Conservation (phyloP, 73 alveolate species). For the Paramecium pentaurelia region DNA sequence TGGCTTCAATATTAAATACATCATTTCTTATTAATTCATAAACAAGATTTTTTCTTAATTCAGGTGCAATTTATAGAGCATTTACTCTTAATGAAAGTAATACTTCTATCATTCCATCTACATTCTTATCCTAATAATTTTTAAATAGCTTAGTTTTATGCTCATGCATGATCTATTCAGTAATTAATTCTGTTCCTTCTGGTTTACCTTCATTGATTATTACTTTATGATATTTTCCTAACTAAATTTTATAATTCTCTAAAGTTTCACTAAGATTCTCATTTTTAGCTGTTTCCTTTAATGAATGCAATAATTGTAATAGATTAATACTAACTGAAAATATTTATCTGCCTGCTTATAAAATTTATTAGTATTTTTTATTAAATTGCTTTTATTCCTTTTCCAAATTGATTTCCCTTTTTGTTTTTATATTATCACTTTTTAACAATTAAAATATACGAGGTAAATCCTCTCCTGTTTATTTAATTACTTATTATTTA, state of each 20-base stretch:
- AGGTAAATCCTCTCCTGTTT: conserved; percentile 80
- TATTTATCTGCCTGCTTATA: conserved; percentile 89
- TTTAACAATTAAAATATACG: conserved; percentile 79
- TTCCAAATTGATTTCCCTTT: conserved; percentile 86
- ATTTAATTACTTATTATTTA: conserved; percentile 44
- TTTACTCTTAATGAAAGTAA: conserved; percentile 93
- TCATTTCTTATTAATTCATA: conserved; percentile 90
- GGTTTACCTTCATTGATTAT: conserved; percentile 88
- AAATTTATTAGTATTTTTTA: conserved; percentile 82
- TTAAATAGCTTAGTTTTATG: conserved; percentile 91
- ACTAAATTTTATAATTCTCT: conserved; percentile 87
- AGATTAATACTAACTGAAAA: conserved; percentile 90
- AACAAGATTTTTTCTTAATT: conserved; percentile 85
- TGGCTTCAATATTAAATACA: conserved; percentile 84
- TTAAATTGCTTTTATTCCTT: conserved; percentile 81
- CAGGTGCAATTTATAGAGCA: conserved; percentile 96
- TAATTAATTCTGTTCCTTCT: conserved; percentile 79
- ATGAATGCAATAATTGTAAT: conserved; percentile 79
- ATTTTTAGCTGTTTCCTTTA: conserved; percentile 84
- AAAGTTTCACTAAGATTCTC: conserved; percentile 90
- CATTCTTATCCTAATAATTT: conserved; percentile 82
- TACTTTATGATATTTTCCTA: conserved; percentile 96
- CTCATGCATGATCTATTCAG: conserved; percentile 90
- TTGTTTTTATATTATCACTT: conserved; percentile 74
- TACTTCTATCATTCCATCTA: conserved; percentile 88